These are phyloP conservation scores for Saccharum officinarum DNA, from an alignment of 176 grass and related monocot genomes.

Conservation along the genomic window DNA sequence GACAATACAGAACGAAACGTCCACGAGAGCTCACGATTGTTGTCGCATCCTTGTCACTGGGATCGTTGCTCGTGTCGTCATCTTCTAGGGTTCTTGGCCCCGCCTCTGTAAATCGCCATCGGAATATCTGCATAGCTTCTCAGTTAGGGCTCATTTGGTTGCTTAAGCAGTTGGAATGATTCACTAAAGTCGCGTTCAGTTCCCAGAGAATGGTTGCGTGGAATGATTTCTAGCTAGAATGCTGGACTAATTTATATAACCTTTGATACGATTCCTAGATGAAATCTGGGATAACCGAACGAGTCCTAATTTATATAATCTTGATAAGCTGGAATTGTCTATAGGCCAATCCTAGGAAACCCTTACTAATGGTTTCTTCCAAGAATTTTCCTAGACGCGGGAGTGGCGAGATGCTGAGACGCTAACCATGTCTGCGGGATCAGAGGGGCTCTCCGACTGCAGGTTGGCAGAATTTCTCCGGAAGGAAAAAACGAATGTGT, in stretches of 20 bases:
- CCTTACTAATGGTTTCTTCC: not conserved
- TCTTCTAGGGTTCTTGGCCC: not conserved
- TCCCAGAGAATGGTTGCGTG: too few species aligned
- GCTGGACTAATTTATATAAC: too few species aligned
- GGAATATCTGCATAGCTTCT: not conserved
- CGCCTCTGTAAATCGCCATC: constrained; percentile 9
- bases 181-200: too few species aligned
- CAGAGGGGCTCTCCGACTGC: not conserved
- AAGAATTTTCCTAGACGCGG: not conserved
- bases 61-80: not conserved
- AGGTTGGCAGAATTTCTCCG: not conserved
- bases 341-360: too few species aligned
- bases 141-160: too few species aligned
- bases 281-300: too few species aligned
- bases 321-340: too few species aligned
- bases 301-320: too few species aligned
- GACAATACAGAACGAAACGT: not conserved
- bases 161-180: too few species aligned
- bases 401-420: not conserved
- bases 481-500: not conserved
- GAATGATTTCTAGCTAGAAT: too few species aligned
- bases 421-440: not conserved
- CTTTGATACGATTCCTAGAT: too few species aligned
- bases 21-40: not conserved
- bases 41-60: constrained; percentile 8